Percentiles rank a stretch among this genome's conserved stretches.
These are phyloP conservation scores for Debaryomyces coudertii DNA, from an alignment of 1,139 yeast species.

Conservation along the genomic window DNA sequence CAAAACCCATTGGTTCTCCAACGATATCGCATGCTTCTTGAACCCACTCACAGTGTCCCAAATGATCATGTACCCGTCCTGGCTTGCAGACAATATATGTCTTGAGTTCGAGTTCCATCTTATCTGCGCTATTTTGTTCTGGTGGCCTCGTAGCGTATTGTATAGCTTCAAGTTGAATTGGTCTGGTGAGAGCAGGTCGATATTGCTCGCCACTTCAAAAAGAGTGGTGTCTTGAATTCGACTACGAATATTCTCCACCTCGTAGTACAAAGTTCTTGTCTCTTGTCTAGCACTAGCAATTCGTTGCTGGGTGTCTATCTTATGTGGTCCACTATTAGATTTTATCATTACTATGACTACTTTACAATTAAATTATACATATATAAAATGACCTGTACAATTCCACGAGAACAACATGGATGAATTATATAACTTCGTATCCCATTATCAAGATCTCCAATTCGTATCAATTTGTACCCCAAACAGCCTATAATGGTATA, in stretches of 20 bases:
- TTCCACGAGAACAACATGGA: background rate
- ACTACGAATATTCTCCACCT: conserved; percentile 47
- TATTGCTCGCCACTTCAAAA: conserved; percentile 36
- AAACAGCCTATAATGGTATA: background rate
- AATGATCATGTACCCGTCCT: conserved; percentile 81
- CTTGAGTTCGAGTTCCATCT: conserved; percentile 69
- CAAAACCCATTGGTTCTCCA: conserved; percentile 79
- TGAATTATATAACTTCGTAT: background rate
- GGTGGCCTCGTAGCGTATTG: conserved; percentile 67
- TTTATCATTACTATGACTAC: conserved; percentile 5
- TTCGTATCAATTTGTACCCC: background rate
- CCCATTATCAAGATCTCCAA: conserved; percentile 1
- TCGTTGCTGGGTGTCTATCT: conserved; percentile 16
- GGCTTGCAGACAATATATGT: conserved; percentile 71
- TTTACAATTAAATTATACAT: conserved; percentile 1
- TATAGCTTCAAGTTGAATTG: conserved; percentile 38
- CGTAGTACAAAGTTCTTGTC: conserved; percentile 50
- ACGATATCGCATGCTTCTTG: conserved; percentile 68
- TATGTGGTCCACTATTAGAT: background rate
- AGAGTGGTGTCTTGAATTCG: conserved; percentile 52
- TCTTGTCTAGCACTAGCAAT: conserved; percentile 47
- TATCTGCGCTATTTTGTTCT: conserved; percentile 69
- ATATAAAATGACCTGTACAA: background rate
- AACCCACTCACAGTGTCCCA: conserved; percentile 83
- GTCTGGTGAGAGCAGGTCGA: conserved; percentile 34